Conservation (phyloP, 2,329 filamentous ascomycete genomes). For the Penicillium sp. region DNA sequence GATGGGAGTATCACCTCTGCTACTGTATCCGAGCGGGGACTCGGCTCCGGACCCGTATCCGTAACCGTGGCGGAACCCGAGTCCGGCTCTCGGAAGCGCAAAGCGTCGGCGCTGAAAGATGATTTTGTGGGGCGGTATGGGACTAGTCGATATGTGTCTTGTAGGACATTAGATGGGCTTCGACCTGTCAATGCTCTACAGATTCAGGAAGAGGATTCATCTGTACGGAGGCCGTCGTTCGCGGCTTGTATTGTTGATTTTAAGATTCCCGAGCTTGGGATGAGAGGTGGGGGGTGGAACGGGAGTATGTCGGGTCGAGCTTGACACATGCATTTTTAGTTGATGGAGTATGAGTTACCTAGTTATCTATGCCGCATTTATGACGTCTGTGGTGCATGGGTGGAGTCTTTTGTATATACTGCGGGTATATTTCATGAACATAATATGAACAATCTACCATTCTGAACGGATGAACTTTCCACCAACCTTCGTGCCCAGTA, state of each 20-base stretch:
- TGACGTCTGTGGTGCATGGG: not conserved
- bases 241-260: constrained; percentile 39
- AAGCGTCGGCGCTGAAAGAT: constrained; percentile 19
- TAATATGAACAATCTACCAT: not conserved
- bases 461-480: not conserved
- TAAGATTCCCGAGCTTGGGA: constrained; percentile 32
- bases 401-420: not conserved
- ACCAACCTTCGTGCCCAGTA: too few species aligned
- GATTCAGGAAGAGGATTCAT: constrained; percentile 1
- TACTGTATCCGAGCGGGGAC: constrained; percentile 14
- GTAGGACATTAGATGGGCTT: constrained; percentile 2
- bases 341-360: not conserved
- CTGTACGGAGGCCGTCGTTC: constrained; percentile 30
- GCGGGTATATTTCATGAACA: not conserved
- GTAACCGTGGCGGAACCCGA: constrained; percentile 3
- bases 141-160: constrained; percentile 11
- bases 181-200: constrained; percentile 1
- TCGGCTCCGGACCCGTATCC: not conserved
- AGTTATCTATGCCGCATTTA: not conserved
- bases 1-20: constrained; percentile 29
- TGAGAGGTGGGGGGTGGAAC: constrained; percentile 24
- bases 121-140: constrained; percentile 28
- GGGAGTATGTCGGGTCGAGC: not conserved
- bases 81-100: constrained; percentile 27
- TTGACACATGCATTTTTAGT: not conserved